A percentile compares a stretch with the other conserved stretches of the same genome.
Evolutionary conservation across 148 eudicot genomes (phyloP).

Genomic region (Chenopodium formosanum): DNA sequence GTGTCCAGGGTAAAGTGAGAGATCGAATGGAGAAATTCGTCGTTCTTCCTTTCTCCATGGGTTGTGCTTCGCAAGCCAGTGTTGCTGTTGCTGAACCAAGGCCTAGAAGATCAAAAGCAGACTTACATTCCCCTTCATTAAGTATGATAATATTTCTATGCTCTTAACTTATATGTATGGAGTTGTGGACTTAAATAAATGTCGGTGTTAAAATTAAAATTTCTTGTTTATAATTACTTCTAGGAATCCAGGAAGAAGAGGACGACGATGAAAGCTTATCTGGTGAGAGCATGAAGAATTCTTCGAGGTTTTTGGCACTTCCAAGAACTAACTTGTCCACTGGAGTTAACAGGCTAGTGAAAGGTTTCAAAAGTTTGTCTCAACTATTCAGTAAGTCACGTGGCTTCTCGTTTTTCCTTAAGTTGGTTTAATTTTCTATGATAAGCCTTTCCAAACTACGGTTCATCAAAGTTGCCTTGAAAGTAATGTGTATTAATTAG

Average conservation of each 20-base stretch:
- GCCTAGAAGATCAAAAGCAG: conserved; percentile 38
- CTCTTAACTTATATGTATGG: not conserved
- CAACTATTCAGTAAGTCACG: conserved; percentile 64
- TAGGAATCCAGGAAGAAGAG: conserved; percentile 41
- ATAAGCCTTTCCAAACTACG: not conserved
- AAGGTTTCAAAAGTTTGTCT: conserved; percentile 67
- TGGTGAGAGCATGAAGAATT: conserved; percentile 43
- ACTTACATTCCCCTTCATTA: conserved; percentile 32
- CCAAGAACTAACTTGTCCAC: conserved; percentile 48
- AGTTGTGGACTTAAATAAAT: not conserved
- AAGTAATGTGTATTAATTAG: not conserved
- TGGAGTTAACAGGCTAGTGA: conserved; percentile 58
- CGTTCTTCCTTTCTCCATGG: conserved; percentile 61
- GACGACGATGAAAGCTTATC: conserved; percentile 48
- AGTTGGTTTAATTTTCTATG: not conserved
- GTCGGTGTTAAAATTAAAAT: not conserved
- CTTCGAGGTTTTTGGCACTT: conserved; percentile 39
- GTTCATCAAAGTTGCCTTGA: not conserved
- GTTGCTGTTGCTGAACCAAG: conserved; percentile 48
- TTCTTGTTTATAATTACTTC: conserved; percentile 1
- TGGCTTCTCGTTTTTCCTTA: not conserved
- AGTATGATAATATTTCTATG: conserved; percentile 6
- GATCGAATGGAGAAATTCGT: conserved; percentile 60
- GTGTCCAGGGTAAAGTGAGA: conserved; percentile 35
- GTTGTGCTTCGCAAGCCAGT: conserved; percentile 68